Evolutionary conservation across 768 basidiomycete genomes (phyloP), one percentile per base, ranked within the genome.

Genomic region (Tylopilus felleus): DNA sequence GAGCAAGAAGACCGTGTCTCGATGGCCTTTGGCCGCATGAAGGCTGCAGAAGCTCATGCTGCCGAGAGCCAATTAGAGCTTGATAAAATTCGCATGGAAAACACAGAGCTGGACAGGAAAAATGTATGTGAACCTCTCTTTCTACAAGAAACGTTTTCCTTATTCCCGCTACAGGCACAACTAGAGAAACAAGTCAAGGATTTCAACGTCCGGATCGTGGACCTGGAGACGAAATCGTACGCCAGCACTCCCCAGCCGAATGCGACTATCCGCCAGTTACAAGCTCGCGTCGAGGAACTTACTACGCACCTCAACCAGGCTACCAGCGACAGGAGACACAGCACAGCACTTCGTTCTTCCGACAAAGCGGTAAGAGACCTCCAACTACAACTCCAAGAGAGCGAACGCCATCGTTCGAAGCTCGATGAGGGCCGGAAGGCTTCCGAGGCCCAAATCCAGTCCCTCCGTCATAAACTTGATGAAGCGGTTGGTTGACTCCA

Each of bases 171-270:
- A 28, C 55, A 94, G 92, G 89, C 88, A 12, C 82, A 78, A 57
- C 75, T 94, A 17, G 90, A 93, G 74, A 93, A 90, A 65, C 87
- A 90, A 64, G 77, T 88, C 65, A 92, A 91, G 64, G 92, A 93
- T 48, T 72, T 93, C 29, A 90, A 91, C 56, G 80, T 90, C 39
- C 86, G 85, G 38, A 83, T 93, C 51, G 83, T 90, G 9, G 91
- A 93, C 63, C 76, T 93, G 17, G 90, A 91, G 68, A 89, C 90
- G 1, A 87, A 77, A 63, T 85, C 89, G 5, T 84, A 90, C 57
- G 69, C 82, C 12, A 86, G 72, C 59, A 77, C 80, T n/a, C 81
- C 85, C 14, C 78, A 85, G 33, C 77, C 83, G 5, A 71, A 79
- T 2, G 73, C 77, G 5, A 74, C 75, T 1, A 78, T 83, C 43